Percentiles rank a stretch among this genome's conserved stretches.
Evolutionary conservation across 2,329 filamentous ascomycete species (phyloP).

Genomic region (Verticillium klebahnii): DNA sequence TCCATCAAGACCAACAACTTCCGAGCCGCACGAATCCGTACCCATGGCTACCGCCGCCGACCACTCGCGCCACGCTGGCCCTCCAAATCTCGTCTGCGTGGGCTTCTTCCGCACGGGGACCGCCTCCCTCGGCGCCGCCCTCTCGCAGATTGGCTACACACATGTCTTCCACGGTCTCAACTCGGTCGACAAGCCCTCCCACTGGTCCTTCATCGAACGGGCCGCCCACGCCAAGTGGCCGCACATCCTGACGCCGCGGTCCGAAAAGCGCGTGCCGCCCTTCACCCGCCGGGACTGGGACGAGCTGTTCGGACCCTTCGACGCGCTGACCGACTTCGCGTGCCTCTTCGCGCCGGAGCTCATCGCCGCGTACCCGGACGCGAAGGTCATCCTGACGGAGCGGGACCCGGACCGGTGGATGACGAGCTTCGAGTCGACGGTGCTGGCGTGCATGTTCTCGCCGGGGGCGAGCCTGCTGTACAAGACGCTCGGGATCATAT

Average conservation of each 20-base stretch:
- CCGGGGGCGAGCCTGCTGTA: not conserved
- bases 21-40: not conserved
- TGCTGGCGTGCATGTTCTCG: conserved; percentile 2
- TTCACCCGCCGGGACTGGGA: conserved; percentile 24
- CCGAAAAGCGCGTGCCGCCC: not conserved
- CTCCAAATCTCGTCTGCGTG: conserved; percentile 8
- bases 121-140: conserved; percentile 7
- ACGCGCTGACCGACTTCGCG: conserved; percentile 24
- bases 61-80: not conserved
- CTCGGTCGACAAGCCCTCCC: conserved; percentile 1
- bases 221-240: conserved; percentile 4
- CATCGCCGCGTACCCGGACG: conserved; percentile 35
- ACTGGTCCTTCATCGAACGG: conserved; percentile 7
- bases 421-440: not conserved
- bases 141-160: conserved; percentile 7
- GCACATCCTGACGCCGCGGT: not conserved
- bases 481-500: not conserved
- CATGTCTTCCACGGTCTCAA: conserved; percentile 11
- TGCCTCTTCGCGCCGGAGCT: conserved; percentile 29
- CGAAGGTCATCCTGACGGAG: conserved; percentile 32
- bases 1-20: too few species aligned
- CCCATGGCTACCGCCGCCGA: conserved; percentile 4
- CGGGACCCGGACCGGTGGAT: conserved; percentile 21
- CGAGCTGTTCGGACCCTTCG: conserved; percentile 21
- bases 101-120: conserved; percentile 13